These are phyloP conservation scores for Hymenoscyphus fraxineus DNA, from an alignment of 2,329 filamentous ascomycete genomes.

Conservation along the genomic window DNA sequence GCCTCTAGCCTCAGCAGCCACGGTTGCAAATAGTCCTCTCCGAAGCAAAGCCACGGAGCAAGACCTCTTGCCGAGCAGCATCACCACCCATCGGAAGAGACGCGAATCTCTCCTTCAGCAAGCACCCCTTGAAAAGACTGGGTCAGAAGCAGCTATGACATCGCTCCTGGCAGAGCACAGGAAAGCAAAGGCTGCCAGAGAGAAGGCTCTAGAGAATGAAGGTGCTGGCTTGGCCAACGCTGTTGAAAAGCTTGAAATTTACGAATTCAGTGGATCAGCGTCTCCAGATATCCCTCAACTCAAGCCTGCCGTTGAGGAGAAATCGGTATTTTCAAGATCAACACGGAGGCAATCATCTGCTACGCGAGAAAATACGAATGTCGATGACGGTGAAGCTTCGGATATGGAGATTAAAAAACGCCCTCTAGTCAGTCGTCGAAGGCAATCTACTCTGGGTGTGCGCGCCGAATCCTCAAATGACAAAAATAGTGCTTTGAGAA, in stretches of 20 bases:
- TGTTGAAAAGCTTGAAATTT: slow-evolving; percentile 29
- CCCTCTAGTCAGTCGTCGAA: slow-evolving; percentile 20
- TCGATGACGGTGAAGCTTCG: slow-evolving; percentile 26
- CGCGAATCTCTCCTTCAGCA: slow-evolving; percentile 33
- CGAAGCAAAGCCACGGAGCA: slow-evolving; percentile 24
- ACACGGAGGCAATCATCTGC: slow-evolving; percentile 23
- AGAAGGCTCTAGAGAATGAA: slow-evolving; percentile 20
- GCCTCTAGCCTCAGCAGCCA: slow-evolving; percentile 24
- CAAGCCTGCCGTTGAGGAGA: slow-evolving; percentile 20
- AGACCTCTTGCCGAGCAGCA: slow-evolving; percentile 27
- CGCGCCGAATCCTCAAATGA: slow-evolving; percentile 19
- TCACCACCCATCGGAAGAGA: slow-evolving; percentile 33
- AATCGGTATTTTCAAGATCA: slow-evolving; percentile 20
- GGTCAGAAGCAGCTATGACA: slow-evolving; percentile 28
- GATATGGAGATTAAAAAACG: slow-evolving; percentile 25
- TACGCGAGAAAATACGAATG: slow-evolving; percentile 12
- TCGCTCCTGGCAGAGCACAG: slow-evolving; percentile 32
- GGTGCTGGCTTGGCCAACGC: slow-evolving; percentile 17
- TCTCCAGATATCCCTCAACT: slow-evolving; percentile 15
- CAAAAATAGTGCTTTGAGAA: slow-evolving; percentile 20
- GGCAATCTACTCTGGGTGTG: slow-evolving; percentile 31
- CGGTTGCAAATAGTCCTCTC: slow-evolving; percentile 33
- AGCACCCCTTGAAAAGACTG: slow-evolving; percentile 21
- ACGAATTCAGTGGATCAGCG: slow-evolving; percentile 31
- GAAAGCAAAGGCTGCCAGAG: slow-evolving; percentile 29